Evolutionary conservation across 495 filamentous ascomycete species (phyloP).

Genomic region (Diplogelasinospora grovesii): DNA sequence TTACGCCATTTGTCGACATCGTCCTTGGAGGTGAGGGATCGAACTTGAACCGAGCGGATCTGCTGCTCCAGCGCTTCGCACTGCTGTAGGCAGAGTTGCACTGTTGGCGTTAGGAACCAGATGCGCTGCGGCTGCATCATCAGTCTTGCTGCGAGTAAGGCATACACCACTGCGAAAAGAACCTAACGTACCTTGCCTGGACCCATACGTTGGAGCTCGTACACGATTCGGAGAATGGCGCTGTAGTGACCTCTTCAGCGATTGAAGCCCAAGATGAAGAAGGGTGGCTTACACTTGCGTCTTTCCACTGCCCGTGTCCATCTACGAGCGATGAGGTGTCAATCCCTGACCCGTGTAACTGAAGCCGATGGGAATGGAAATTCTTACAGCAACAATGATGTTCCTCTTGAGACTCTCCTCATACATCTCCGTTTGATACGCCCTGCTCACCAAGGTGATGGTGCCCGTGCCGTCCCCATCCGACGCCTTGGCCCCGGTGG

Average conservation of each 20-base stretch:
- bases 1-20: constrained; percentile 62
- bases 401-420: constrained; percentile 59
- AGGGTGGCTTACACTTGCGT: constrained; percentile 49
- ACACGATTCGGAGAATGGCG: constrained; percentile 57
- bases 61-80: constrained; percentile 46
- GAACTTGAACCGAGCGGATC: constrained; percentile 50
- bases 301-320: constrained; percentile 76
- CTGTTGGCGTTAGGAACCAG: constrained; percentile 68
- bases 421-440: constrained; percentile 73
- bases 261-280: constrained; percentile 27
- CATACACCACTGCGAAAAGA: too few species aligned
- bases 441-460: constrained; percentile 31
- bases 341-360: not conserved
- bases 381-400: constrained; percentile 62
- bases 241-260: constrained; percentile 24
- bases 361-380: not conserved
- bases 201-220: constrained; percentile 51
- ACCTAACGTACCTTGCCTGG: constrained; percentile 42
- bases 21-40: constrained; percentile 54
- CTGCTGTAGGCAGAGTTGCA: constrained; percentile 61
- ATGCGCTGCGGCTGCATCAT: constrained; percentile 55
- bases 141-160: too few species aligned
- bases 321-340: too few species aligned
- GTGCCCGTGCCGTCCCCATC: not conserved
- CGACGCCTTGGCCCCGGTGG: too few species aligned